phyloP scores from a whole-genome alignment of 2,329 filamentous ascomycete genomes.

The Colletotrichum salicis region DNA sequence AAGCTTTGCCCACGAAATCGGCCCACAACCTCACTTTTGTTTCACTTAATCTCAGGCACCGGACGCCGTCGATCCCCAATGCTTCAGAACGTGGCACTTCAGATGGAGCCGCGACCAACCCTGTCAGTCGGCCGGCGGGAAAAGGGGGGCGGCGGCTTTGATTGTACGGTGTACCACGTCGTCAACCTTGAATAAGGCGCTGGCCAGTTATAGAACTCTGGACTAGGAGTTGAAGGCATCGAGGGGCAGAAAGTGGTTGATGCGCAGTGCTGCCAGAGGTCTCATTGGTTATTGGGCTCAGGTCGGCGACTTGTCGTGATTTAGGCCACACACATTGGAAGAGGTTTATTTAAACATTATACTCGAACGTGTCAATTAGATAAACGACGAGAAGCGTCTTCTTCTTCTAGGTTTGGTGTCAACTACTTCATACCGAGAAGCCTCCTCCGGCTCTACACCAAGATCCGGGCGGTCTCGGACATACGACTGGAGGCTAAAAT shows the following conservation, averaged over 20 bases:
- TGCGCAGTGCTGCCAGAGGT: neutral
- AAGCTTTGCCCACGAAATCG: constrained; percentile 15
- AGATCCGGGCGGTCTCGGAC: constrained; percentile 11
- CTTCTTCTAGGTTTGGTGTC: neutral
- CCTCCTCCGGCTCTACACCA: neutral
- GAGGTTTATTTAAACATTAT: neutral
- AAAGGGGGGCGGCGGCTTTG: neutral
- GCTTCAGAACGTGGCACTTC: constrained; percentile 28
- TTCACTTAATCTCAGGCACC: constrained; percentile 31
- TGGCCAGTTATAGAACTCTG: neutral
- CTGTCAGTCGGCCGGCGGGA: neutral
- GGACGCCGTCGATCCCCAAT: constrained; percentile 17
- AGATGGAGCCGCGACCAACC: constrained; percentile 16
- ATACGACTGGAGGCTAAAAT: neutral
- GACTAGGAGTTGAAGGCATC: neutral
- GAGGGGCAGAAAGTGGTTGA: neutral
- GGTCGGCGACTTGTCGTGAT: neutral
- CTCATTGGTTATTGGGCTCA: neutral
- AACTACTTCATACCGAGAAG: no score
- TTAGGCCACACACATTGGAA: neutral
- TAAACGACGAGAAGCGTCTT: neutral
- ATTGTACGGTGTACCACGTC: neutral
- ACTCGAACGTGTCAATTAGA: neutral
- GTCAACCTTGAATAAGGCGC: neutral
- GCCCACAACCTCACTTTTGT: constrained; percentile 32